These are phyloP conservation scores for Picea glauca DNA, from an alignment of 75 land plant species.

Conservation along the genomic window DNA sequence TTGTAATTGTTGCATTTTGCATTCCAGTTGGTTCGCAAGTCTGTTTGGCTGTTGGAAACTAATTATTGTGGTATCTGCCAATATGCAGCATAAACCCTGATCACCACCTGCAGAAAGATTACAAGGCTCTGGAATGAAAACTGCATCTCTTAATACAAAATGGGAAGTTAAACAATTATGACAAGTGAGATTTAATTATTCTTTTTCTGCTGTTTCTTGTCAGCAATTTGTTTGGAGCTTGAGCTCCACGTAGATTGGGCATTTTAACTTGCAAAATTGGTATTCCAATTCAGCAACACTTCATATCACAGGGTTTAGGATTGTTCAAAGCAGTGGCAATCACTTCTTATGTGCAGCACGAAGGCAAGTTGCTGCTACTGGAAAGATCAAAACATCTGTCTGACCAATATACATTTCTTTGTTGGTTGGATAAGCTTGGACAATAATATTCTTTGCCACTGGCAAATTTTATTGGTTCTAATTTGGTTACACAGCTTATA, in stretches of 20 bases:
- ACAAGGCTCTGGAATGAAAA: not conserved
- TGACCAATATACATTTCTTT: too few species aligned
- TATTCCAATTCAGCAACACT: not conserved
- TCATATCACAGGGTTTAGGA: conserved; percentile 1
- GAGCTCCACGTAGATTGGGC: not conserved
- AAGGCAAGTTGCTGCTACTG: not conserved
- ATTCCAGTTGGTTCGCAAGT: not conserved
- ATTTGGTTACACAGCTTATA: too few species aligned
- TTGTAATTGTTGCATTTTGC: not conserved
- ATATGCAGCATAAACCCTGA: not conserved
- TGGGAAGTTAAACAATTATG: not conserved
- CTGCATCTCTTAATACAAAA: not conserved
- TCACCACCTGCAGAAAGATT: not conserved
- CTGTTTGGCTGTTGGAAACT: not conserved
- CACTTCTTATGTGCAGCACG: not conserved
- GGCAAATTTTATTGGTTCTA: too few species aligned
- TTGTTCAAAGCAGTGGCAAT: not conserved
- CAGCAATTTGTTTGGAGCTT: not conserved
- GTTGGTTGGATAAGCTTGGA: too few species aligned
- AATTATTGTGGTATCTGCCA: not conserved
- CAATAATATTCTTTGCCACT: too few species aligned
- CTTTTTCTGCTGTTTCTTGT: not conserved
- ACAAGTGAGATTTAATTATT: conserved; percentile 4
- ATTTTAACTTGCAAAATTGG: not conserved
- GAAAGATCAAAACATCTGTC: not conserved